These are phyloP conservation scores for Arthrobotrys pseudoclavata DNA, from an alignment of 2,329 filamentous ascomycete genomes.

Conservation along the genomic window DNA sequence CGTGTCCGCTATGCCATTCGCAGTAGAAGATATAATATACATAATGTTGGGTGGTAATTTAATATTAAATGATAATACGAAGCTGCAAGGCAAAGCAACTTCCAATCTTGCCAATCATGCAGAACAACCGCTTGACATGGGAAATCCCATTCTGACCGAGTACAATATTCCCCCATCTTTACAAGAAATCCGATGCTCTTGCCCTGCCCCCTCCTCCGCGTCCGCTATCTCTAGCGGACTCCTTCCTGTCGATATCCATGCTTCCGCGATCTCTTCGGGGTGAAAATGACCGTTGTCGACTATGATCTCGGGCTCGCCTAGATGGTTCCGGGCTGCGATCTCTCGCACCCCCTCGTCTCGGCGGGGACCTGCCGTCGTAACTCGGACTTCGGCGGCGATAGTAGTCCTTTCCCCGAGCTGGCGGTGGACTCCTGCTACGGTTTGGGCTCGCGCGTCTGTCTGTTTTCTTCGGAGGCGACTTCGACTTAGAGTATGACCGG, in stretches of 20 bases:
- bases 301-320: conserved; percentile 48
- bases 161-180: conserved; percentile 21
- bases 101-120: conserved; percentile 14
- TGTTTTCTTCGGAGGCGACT: conserved; percentile 41
- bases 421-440: conserved; percentile 55
- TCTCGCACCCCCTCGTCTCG: conserved; percentile 12
- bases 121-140: conserved; percentile 13
- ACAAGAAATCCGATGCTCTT: conserved; percentile 64
- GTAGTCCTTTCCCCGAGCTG: conserved; percentile 39
- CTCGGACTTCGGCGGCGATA: conserved; percentile 50
- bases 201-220: conserved; percentile 61
- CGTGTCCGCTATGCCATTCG: conserved; percentile 20
- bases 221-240: conserved; percentile 57
- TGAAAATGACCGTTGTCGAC: conserved; percentile 49
- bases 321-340: conserved; percentile 29
- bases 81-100: conserved; percentile 4
- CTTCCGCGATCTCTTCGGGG: conserved; percentile 36
- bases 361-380: conserved; percentile 44
- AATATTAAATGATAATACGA: conserved; percentile 21
- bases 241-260: conserved; percentile 59
- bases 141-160: conserved; percentile 16
- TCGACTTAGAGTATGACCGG: conserved; percentile 57
- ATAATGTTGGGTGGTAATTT: conserved; percentile 19
- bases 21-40: conserved; percentile 36
- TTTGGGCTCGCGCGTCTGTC: conserved; percentile 49